Evolutionary conservation across 371 early-diverging fungal genomes (phyloP), one percentile per base, ranked within the genome.

Genomic region (Rhizomucor miehei): DNA sequence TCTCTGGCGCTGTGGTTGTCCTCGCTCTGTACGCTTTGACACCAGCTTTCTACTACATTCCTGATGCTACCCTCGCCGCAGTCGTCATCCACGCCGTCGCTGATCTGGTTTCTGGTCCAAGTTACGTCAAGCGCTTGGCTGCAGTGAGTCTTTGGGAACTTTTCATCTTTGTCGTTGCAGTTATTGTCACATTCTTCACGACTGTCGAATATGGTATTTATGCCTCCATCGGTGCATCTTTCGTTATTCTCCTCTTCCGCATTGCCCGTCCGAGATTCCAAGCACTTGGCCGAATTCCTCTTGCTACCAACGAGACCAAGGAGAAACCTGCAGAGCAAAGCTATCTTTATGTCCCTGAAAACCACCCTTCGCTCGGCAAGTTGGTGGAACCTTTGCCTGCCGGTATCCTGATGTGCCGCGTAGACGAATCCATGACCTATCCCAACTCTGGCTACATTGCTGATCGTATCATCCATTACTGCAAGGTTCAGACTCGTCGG

Each of bases 21-120:
- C 57, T 92, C n/a, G 87, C 91, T 17, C 70, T 95, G 17, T 90
- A 86, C 59, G 71, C 84, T 25, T 70, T 94, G 48, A 90, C 93
- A 0, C 88, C 89, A 11, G 87, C 87, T 5, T 91, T 96, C 65
- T 89, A 82, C 71, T 93, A 83, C 57, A 90, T 96, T 40, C 92
- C 94, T 3, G 81, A 82, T 44, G 82, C 94, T 17, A 73, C 75
- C 1, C 76, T 94, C 3, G 76, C 91, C 16, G 89, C 92, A 0
- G 81, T 95, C 35, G 90, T 94, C 41, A 87, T 93, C 51, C 80
- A 75, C 44, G 86, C 88, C 24, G 86, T 89, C 19, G 63, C 75
- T 44, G 85, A 84, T 51, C 64, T 87, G 25, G 67, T 85, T 11
- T 63, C 71, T 23, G 76, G 74, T 10, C 71, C 66, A 13, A 43